phyloP scores from a whole-genome alignment of 2,329 filamentous ascomycete genomes.

The Stromatinia cepivora region DNA sequence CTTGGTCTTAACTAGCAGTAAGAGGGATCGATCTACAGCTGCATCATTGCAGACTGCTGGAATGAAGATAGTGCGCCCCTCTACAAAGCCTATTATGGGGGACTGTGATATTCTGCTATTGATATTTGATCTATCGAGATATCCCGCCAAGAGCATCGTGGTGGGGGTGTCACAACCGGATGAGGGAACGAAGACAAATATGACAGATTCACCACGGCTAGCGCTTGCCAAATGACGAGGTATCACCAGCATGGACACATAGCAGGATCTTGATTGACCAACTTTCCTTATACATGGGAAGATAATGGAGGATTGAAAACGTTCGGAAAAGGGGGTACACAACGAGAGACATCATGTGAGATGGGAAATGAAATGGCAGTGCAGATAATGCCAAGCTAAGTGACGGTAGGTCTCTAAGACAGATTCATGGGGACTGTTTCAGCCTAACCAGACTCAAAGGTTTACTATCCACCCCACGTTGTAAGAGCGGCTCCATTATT shows the following conservation, averaged over 20 bases:
- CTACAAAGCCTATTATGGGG: background rate
- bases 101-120: background rate
- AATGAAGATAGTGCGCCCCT: background rate
- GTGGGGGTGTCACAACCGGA: too few relatives aligned
- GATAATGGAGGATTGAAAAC: too few relatives aligned
- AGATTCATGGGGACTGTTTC: background rate
- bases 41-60: background rate
- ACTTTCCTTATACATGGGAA: background rate
- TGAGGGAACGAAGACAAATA: background rate
- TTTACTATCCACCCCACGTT: background rate
- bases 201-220: background rate
- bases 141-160: background rate
- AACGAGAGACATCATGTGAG: background rate
- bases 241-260: background rate
- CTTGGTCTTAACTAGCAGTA: too few relatives aligned
- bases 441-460: background rate
- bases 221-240: background rate
- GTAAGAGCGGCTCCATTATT: background rate
- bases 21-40: too few relatives aligned
- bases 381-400: slow-evolving; percentile 1
- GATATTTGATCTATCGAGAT: background rate
- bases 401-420: background rate
- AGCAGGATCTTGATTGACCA: background rate
- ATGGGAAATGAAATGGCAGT: background rate
- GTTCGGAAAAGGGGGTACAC: too few relatives aligned